Evolutionary conservation across 495 filamentous ascomycete genomes (phyloP).

Genomic region (Podospora sp.): DNA sequence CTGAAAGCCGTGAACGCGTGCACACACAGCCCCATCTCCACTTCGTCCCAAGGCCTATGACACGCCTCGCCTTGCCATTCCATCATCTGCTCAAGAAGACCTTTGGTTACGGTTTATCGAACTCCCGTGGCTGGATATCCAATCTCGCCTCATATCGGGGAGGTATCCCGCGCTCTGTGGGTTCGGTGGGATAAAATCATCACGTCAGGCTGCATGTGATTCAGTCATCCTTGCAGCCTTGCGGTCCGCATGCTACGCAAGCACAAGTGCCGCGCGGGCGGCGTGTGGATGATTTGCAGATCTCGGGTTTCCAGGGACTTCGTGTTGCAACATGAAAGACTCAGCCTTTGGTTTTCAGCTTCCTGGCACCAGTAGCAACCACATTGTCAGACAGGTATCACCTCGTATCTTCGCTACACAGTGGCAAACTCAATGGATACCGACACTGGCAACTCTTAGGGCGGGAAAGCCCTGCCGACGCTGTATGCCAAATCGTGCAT

Average conservation of each 20-base stretch:
- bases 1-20: slow-evolving; percentile 1
- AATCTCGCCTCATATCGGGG: background rate
- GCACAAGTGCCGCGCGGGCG: background rate
- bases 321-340: background rate
- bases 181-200: background rate
- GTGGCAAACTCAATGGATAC: background rate
- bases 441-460: slow-evolving; percentile 1
- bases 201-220: slow-evolving; percentile 24
- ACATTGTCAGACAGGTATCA: background rate
- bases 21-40: slow-evolving; percentile 3
- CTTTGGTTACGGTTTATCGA: background rate
- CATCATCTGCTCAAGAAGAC: background rate
- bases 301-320: background rate
- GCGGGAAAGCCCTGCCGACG: background rate
- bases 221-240: slow-evolving; percentile 11
- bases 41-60: background rate
- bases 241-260: background rate
- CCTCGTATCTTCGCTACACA: background rate
- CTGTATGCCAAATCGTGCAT: slow-evolving; percentile 3
- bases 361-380: background rate
- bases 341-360: background rate
- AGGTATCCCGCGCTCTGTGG: background rate
- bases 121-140: background rate
- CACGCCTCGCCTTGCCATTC: background rate
- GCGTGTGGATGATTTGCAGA: background rate